These are phyloP conservation scores for Heliamphora ciliata DNA, from an alignment of 179 eudicot species.

Conservation along the genomic window DNA sequence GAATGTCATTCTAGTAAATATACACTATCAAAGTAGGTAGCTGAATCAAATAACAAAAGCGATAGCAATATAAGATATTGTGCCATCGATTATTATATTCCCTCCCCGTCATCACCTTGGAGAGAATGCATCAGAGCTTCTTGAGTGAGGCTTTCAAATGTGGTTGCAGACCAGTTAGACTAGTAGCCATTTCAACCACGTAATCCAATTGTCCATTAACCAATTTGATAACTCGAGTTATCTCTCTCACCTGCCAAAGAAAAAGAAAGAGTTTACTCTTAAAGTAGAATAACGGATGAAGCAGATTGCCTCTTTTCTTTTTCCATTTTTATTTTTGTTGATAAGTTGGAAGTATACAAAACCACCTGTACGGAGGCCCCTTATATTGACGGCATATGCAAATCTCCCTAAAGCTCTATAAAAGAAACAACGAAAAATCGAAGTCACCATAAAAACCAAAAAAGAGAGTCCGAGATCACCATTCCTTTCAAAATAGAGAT, in stretches of 20 bases:
- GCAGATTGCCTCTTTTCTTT: not conserved
- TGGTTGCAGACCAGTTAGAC: conserved; percentile 25
- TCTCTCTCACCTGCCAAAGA: conserved; percentile 40
- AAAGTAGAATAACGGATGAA: not conserved
- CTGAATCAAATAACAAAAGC: not conserved
- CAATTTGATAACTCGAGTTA: conserved; percentile 36
- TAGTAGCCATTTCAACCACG: conserved; percentile 43
- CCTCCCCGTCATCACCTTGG: conserved; percentile 7
- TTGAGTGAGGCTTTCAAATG: conserved; percentile 45
- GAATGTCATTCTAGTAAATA: no score
- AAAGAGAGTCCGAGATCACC: no score
- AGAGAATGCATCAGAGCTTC: conserved; percentile 27
- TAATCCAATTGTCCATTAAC: conserved; percentile 31
- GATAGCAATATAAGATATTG: not conserved
- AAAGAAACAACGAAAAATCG: no score
- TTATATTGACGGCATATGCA: no score
- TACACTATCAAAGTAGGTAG: not conserved
- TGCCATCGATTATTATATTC: not conserved
- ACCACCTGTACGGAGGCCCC: no score
- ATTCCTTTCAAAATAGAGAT: no score
- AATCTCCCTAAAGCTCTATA: no score
- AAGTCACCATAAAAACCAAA: no score
- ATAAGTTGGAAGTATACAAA: no score
- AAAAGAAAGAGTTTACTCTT: not conserved
- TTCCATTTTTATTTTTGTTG: no score